Evolutionary conservation across 1,284 basidiomycete species (phyloP), one percentile per base, ranked within the genome.

Genomic region (Trichosporon asahii): DNA sequence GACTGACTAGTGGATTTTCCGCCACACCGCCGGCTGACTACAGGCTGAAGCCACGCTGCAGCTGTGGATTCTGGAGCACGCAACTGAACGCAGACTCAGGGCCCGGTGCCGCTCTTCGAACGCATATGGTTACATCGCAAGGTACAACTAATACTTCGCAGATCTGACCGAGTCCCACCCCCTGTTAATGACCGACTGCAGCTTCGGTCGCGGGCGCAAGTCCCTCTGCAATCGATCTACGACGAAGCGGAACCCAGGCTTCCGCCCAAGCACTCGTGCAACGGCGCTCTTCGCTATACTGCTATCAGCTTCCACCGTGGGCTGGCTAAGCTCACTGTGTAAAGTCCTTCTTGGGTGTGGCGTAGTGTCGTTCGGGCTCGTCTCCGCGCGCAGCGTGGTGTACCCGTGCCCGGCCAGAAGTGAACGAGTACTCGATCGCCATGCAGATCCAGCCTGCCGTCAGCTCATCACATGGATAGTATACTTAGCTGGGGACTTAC

Each of bases 201-300:
- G 40, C 25, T 61, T 25, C 14, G n/a, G 53, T 21, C 68, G 66
- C 14, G 35, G 33, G 2, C 37, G 66, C 12, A 79, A 65, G 25
- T 77, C 73, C 3, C 25, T 37, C 23, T 68, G 63, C 11, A 82
- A 66, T 25, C 70, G 40, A 37, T 76, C 40, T 0, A 77, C 66
- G 6, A 80, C 73, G 14, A 31, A 64, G 33, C 72, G 73, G 67
- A 78, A 78, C 29, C 70, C 67, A 2, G 73, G 73, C 74, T 89
- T 90, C 35, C 83, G 85, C 1, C 85, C 85, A 3, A 95, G 80
- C 40, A 93, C 86, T 12, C 86, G 84, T 73, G 88, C 85, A 78
- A 94, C 92, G 1, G 93, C 93, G 71, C 90, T 88, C 61, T 86
- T 86, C 15, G 93, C 92, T n/a, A 95, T 86, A 89, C 93, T 95